Base-by-base conservation (phyloP, 768 basidiomycete species). In the Lactifluus subvellereus region DNA sequence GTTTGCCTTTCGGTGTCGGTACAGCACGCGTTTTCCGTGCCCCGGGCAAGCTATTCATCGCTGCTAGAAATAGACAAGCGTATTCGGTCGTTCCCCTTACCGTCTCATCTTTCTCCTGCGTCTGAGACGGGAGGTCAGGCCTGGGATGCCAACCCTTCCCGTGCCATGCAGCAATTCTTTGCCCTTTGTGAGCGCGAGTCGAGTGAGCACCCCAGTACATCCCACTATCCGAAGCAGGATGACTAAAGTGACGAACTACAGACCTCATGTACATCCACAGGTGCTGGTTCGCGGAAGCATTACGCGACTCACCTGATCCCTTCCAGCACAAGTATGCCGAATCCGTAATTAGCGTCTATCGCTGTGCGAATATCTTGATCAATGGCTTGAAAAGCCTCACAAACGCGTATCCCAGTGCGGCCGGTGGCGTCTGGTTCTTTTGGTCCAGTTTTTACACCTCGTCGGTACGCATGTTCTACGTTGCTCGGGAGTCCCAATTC, bases 381-480 rank as follows among this genome's bases (percentile, higher is more conserved):
- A 71, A 74, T 11, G 74, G 75, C 54, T 68, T 82, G 54, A 69
- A 70, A 53, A 72, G 72, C 13, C 60, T 83, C 35, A 79, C 76
- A 55, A 59, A 59, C 7, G 69, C 73, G 27, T 76, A 79, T 67
- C 76, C 76, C 11, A 66, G 57, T 11, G 69, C 73, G 3, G 69
- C 74, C 7, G 68, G 74, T 30, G 67, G 71, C 43, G 69, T 73
- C 9, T 82, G 82, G 80, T 80, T 76, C 66, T 82, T 82, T 69
- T 83, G 82, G 82, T 78, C 80, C 0, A 73, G 73, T 1, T 69
- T 79, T 50, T 82, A 80, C 62, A 79, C 80, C 3, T 74, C 82
- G 18, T 80, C 80, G 59, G 82, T 83, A 67, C 54, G 78, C 14
- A 53, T 49, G 45, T 6, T 57, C 10, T 43, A 51, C 37, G 27